phyloP scores from a whole-genome alignment of 1,284 basidiomycete species.

The Hymenochaete sp. region DNA sequence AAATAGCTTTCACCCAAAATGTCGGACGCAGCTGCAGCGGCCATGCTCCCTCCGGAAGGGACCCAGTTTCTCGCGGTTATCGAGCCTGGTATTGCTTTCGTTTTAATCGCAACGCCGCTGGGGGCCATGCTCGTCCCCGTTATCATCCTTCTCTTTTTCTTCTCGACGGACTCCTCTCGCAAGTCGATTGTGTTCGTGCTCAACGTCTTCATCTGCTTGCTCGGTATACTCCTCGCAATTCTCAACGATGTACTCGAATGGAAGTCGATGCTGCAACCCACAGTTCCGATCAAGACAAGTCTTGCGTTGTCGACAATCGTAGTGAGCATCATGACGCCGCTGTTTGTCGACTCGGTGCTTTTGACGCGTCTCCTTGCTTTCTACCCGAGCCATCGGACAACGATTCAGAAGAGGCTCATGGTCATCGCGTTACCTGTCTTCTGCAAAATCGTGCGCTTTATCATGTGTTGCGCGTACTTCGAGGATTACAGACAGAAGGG shows the following conservation, averaged over 20 bases:
- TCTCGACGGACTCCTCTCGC: slow-evolving; percentile 24
- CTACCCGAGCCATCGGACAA: slow-evolving; percentile 24
- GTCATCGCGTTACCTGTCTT: slow-evolving; percentile 24
- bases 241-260: slow-evolving; percentile 20
- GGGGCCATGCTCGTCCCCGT: slow-evolving; percentile 27
- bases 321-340: slow-evolving; percentile 22
- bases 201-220: slow-evolving; percentile 25
- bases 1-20: no score
- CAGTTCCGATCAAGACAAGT: slow-evolving; percentile 16
- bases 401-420: slow-evolving; percentile 19
- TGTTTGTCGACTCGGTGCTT: slow-evolving; percentile 29
- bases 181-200: slow-evolving; percentile 27
- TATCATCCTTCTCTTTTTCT: slow-evolving; percentile 25
- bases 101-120: slow-evolving; percentile 25
- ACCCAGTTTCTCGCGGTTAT: slow-evolving; percentile 24
- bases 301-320: slow-evolving; percentile 20
- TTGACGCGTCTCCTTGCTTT: slow-evolving; percentile 28
- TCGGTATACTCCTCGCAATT: slow-evolving; percentile 25
- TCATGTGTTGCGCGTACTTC: no score
- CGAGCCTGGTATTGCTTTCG: slow-evolving; percentile 24
- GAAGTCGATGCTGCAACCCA: slow-evolving; percentile 20
- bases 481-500: no score
- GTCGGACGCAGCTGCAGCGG: no score
- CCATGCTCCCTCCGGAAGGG: slow-evolving; percentile 22
- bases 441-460: no score